phyloP scores from a whole-genome alignment of 1,139 yeast genomes.

The Ogataea hybrid region DNA sequence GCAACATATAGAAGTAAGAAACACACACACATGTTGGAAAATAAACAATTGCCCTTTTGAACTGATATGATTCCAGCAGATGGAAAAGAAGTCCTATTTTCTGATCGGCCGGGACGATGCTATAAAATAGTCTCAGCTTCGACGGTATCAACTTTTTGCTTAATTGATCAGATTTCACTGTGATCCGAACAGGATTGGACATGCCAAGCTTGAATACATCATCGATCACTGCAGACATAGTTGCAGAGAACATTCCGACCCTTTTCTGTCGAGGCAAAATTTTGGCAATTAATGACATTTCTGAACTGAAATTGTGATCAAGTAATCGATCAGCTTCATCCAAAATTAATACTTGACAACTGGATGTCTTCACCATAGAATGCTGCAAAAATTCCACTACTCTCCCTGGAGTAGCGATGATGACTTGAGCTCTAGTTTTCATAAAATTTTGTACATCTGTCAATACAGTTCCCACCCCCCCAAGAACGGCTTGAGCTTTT shows the following conservation, averaged over 20 bases:
- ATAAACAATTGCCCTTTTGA: conserved; percentile 78
- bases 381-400: conserved; percentile 66
- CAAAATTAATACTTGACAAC: conserved; percentile 72
- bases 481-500: conserved; percentile 72
- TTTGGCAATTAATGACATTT: too few species aligned
- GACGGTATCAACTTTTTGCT: conserved; percentile 51
- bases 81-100: conserved; percentile 61
- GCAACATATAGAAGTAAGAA: conserved; percentile 64
- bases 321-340: conserved; percentile 93
- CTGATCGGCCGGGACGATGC: conserved; percentile 54
- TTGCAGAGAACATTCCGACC: too few species aligned
- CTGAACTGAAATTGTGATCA: too few species aligned
- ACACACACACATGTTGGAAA: conserved; percentile 90
- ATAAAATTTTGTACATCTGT: conserved; percentile 68
- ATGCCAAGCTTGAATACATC: conserved; percentile 74
- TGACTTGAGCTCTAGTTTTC: conserved; percentile 58
- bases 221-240: conserved; percentile 76
- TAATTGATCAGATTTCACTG: conserved; percentile 55
- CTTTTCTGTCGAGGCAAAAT: too few species aligned
- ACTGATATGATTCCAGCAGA: conserved; percentile 52
- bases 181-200: conserved; percentile 83
- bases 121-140: conserved; percentile 61
- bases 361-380: conserved; percentile 47
- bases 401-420: conserved; percentile 95
- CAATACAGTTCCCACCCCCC: conserved; percentile 69